Conservation (phyloP, 2,329 filamentous ascomycete species). For the Xylaria sp. region DNA sequence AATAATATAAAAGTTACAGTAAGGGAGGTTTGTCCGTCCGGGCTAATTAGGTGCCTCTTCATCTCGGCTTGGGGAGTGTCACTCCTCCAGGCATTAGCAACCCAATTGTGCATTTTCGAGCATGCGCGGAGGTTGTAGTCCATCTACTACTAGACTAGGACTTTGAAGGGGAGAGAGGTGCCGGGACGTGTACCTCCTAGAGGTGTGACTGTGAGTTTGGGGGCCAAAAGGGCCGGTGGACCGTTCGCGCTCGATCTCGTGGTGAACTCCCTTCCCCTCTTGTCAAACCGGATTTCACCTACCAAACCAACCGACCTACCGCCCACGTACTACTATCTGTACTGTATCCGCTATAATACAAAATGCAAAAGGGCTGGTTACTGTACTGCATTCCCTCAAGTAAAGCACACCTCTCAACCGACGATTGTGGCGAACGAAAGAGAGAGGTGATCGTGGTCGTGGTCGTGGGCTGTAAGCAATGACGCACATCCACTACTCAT, state of each 20-base stretch:
- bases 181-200: neutral
- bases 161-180: neutral
- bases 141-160: neutral
- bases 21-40: neutral
- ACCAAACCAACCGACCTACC: neutral
- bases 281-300: constrained; percentile 15
- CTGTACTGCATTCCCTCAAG: neutral
- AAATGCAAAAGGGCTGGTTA: neutral
- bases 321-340: neutral
- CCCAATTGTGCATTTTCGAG: constrained; percentile 10
- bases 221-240: constrained; percentile 21
- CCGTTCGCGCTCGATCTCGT: constrained; percentile 11
- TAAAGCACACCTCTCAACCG: neutral
- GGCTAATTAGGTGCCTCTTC: constrained; percentile 30
- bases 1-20: neutral
- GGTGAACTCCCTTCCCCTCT: constrained; percentile 3
- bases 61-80: constrained; percentile 8
- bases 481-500: constrained; percentile 17
- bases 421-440: neutral
- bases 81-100: constrained; percentile 3
- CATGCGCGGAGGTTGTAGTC: neutral
- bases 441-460: neutral
- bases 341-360: neutral
- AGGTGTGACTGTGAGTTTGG: constrained; percentile 25
- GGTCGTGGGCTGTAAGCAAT: constrained; percentile 16